phyloP scores from a whole-genome alignment of 345 rosid genomes.

The Eucalyptus camaldulensis region DNA sequence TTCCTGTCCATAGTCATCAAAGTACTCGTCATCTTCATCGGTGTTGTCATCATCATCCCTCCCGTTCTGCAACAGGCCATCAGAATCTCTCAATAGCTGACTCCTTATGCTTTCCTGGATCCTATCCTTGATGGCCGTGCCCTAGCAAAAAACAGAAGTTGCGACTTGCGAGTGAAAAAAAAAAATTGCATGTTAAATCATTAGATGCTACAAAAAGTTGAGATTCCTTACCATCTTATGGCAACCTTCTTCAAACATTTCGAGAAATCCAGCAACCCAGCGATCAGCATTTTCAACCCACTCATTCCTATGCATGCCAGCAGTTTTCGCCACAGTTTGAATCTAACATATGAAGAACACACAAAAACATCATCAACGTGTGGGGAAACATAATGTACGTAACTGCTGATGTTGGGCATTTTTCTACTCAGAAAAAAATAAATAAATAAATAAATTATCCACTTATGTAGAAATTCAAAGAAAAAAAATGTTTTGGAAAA shows the following conservation, averaged over 20 bases:
- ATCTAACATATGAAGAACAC: constrained; percentile 18
- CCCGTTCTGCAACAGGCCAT: constrained; percentile 20
- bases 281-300: constrained; percentile 99
- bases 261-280: constrained; percentile 97
- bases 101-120: constrained; percentile 68
- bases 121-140: constrained; percentile 75
- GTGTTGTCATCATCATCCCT: constrained; percentile 11
- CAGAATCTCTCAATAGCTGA: constrained; percentile 13
- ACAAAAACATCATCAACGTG: not conserved
- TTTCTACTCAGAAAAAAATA: not conserved
- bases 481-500: not conserved
- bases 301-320: constrained; percentile 57
- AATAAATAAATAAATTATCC: not conserved
- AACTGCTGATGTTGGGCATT: not conserved
- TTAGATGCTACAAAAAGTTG: not conserved
- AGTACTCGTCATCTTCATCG: constrained; percentile 32
- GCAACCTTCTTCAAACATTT: constrained; percentile 97
- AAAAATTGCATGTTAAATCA: not conserved
- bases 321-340: constrained; percentile 76
- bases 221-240: constrained; percentile 78
- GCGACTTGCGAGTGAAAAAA: not conserved
- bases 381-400: not conserved
- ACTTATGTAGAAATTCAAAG: not conserved
- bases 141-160: constrained; percentile 19
- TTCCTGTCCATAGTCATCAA: constrained; percentile 13